Evolutionary conservation across 768 basidiomycete species (phyloP), one percentile per base, ranked within the genome.

Genomic region (Ramaria sp.): DNA sequence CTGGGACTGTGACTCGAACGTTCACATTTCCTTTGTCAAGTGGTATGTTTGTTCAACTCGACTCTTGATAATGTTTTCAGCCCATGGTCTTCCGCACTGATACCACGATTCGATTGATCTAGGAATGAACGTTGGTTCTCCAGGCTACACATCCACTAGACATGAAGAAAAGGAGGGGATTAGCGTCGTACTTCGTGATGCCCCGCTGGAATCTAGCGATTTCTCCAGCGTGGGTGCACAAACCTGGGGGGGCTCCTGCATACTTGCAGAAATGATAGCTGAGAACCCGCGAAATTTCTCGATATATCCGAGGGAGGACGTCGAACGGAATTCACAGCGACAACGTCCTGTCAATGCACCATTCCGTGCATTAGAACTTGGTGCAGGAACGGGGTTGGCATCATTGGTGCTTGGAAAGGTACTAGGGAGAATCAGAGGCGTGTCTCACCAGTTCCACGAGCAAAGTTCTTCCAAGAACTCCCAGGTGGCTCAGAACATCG

Each of bases 241-340:
- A 68, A 93, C 89, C 0, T 94, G 90, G 91, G 89, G 88, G 3
- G 80, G 84, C 9, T 84, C 88, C 3, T 89, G 84, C 59, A 78
- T 93, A 6, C 73, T 94, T 53, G 78, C 88, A 0, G 84, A 88
- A 63, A 75, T 81, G 67, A 78, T 92, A 38, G 77, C 76, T 2
- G 73, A 81, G 27, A 63, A 71, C 28, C 85, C 88, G 0, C 62
- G 59, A 2, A 58, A 58, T 25, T 88, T 84, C 61, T 76, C 76
- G 8, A 48, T 48, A 27, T 48, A 48, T 27, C 50, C 50, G 24
- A 28, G 24, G 13, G n/a, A 32, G 10, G 22, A n/a, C 22, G 25
- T 36, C 20, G 34, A 34, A 34, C 32, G 8, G 13, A 13, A 20
- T 30, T 25, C 20, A 6, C 18, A 39, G 18, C n/a, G n/a, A n/a